Base-by-base conservation (phyloP, 2,329 filamentous ascomycete genomes). In the Phialemoniopsis sp. region DNA sequence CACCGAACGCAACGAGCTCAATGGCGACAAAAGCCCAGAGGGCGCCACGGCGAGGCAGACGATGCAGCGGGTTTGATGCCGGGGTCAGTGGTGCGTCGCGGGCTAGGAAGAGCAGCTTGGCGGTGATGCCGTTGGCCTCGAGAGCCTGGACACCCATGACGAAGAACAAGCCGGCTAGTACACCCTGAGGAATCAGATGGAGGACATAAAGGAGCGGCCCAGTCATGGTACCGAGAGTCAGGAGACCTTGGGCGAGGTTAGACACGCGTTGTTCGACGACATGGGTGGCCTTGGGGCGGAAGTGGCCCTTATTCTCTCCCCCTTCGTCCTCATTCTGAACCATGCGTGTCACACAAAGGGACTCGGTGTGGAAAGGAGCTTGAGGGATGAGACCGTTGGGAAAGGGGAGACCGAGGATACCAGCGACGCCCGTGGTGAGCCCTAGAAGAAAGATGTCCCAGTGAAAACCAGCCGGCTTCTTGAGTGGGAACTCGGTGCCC, bases 361-460 rank as follows among this genome's bases (percentile, higher is more conserved):
- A 82, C 32, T 82, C 75, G 9, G 87, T 91, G 59, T 91, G 87
- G 59, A 90, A 90, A 2, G 87, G 87, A 0, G 87, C 87, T 62
- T 91, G 87, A 0, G 87, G 87, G 48, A 91, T 90, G 19, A 91
- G 77, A 26, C 87, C 87, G 57, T 91, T 40, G 37, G 87, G 87
- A 49, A 88, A 88, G 2, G 87, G 87, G 10, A 91, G 73, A 13
- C 87, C 87, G 13, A 91, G 69, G 18, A 91, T 69, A 10, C 87
- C 87, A 4, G 85, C 82, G 2, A 90, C 63, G 36, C 83, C 85
- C 0, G 87, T 90, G 2, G 86, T 90, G 19, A 88, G 66, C 5
- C 87, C 87, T 1, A 91, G 78, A 21, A 91, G 77, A 63, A 89
- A 90, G 30, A 91, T 60, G 51, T 91, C 87, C 87, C 87, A 91